Base-by-base conservation (phyloP, 495 filamentous ascomycete genomes). In the Acidiella bohemica region DNA sequence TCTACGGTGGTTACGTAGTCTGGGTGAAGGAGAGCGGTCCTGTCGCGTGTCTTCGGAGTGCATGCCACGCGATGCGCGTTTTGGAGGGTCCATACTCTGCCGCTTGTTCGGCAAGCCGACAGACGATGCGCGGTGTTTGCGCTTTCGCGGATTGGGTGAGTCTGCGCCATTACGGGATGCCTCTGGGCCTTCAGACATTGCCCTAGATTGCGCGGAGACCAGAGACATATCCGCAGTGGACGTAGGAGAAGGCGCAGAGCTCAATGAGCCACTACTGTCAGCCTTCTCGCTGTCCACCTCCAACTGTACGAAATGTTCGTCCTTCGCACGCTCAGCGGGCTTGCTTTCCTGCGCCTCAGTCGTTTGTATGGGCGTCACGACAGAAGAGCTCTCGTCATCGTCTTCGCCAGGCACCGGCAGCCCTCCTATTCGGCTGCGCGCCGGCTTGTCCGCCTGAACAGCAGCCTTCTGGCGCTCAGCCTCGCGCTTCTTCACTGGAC, bases 21-120 rank as follows among this genome's bases (percentile, higher is more conserved):
- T 42, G 0, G 53, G 53, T 6, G 53, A 55, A 5, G 39, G 49
- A 11, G 53, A 55, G 17, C 41, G 29, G n/a, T 44, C 39, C 5
- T n/a, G n/a, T 25, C 10, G 3, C n/a, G 20, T 21, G 18, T 42
- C 47, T 23, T 46, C 42, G 5, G 42, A 42, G n/a, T 51, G 37
- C 23, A 46, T 41, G 8, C 32, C 37, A 5, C 47, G 42, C 19
- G 41, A 25, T 10, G 11, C n/a, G 12, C 43, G 30, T 24, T 42
- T 42, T 1, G 47, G 42, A 5, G 42, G 47, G 5, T 51, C 42
- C 47, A 51, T 46, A 30, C 47, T 51, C 28, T 41, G 42, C 7
- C 47, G 36, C 18, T 51, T 51, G 27, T 30, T 46, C 2, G 43
- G 43, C 2, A 51, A 35, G 13, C 32, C 30, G 1, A 39, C 38